Conservation (phyloP, 2,329 filamentous ascomycete species). For the Chrysoporthe deuterocubensis region DNA sequence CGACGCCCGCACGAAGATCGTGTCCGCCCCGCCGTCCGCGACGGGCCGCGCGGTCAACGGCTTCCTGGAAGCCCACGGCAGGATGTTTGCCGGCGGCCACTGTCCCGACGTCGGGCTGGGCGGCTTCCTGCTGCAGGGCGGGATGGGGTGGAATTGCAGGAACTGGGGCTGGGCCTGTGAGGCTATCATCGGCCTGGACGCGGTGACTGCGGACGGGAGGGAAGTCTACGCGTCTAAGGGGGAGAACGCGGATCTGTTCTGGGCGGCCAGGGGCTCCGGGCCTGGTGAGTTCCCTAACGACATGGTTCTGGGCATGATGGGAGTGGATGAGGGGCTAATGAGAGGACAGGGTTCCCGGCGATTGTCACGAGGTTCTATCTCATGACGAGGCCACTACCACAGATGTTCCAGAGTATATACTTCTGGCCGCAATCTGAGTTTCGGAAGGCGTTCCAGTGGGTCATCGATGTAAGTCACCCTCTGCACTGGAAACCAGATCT, state of each 20-base stretch:
- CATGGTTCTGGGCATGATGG: background rate
- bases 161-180: constrained; percentile 62
- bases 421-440: constrained; percentile 52
- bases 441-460: constrained; percentile 51
- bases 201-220: constrained; percentile 50
- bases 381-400: constrained; percentile 39
- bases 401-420: constrained; percentile 45
- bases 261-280: constrained; percentile 53
- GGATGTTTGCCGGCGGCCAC: constrained; percentile 58
- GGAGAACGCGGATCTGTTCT: constrained; percentile 51
- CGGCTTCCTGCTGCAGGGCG: constrained; percentile 59
- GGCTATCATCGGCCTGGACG: constrained; percentile 48
- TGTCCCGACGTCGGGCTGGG: constrained; percentile 62
- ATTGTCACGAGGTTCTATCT: constrained; percentile 57
- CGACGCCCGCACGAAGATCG: constrained; percentile 43
- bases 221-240: constrained; percentile 40
- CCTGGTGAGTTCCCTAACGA: constrained; percentile 37
- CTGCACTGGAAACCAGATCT: background rate
- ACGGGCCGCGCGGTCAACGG: constrained; percentile 50
- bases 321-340: background rate
- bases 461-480: constrained; percentile 42
- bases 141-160: constrained; percentile 63
- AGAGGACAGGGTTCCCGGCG: constrained; percentile 51
- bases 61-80: constrained; percentile 41
- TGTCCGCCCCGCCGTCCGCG: constrained; percentile 50